Evolutionary conservation across 345 rosid genomes (phyloP), one percentile per base, ranked within the genome.

Genomic region (Geranium rotundifolium): DNA sequence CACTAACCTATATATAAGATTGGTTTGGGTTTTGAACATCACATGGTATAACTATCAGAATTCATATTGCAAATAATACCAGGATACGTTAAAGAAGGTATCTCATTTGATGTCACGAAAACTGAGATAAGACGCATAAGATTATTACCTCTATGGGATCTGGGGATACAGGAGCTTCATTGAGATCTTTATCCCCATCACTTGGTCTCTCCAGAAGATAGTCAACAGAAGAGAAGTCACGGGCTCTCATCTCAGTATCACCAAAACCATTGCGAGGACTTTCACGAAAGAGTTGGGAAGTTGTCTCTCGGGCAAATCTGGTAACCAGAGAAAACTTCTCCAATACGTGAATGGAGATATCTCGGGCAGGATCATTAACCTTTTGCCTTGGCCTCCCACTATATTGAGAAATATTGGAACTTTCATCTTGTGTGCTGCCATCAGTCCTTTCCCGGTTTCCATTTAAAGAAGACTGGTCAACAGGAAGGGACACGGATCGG

Each of bases 321-420:
- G 99, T 88, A 65, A 93, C 97, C 57, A 82, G 87, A 69, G 99
- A 93, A 67, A 90, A 93, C 71, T 88, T 93, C 78, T 88, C 99
- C 72, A 93, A 64, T 57, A 90, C 88, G 27, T 88, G 90, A 69
- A 90, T 88, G 60, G 97, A 85, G 62, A 90, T 83, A 75, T 93
- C 99, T 57, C 90, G 85, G 75, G 91, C 76, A 68, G 97, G 95
- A 86, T 88, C 99, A 27, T 84, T 80, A 80, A 64, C 69, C 80
- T 81, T 88, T 12, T 79, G 89, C 77, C 79, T 85, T 9, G 66
- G 79, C 74, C 87, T 82, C 73, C 76, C 77, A 69, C 64, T 72
- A 67, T 81, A 75, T 63, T 57, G 82, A 63, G 88, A 78, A 63
- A 69, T 41, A 64, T 65, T 75, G 27, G 83, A 65, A 69, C 64